A percentile compares a stretch with the other conserved stretches of the same genome.
These are phyloP conservation scores for Sclerotinia spermophila DNA, from an alignment of 2,329 filamentous ascomycete genomes.

Conservation along the genomic window DNA sequence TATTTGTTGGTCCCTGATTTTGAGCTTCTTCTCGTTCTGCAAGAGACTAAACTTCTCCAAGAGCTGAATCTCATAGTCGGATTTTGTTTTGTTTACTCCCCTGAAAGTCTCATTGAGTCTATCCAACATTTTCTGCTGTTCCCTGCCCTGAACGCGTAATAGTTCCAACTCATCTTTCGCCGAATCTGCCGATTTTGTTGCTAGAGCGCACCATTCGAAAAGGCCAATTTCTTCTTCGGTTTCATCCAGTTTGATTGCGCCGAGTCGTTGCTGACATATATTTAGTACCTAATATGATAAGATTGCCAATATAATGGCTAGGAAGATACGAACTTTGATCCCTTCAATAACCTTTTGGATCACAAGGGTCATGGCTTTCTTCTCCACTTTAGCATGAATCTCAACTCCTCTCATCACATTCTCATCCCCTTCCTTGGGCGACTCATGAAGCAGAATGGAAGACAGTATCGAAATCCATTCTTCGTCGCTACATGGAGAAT, in stretches of 20 bases:
- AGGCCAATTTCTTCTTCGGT: constrained; percentile 53
- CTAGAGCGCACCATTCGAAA: constrained; percentile 66
- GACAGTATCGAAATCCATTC: constrained; percentile 65
- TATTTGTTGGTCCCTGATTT: constrained; percentile 70
- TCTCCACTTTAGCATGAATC: constrained; percentile 54
- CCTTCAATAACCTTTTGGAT: constrained; percentile 63
- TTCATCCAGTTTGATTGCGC: constrained; percentile 57
- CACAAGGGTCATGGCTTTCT: constrained; percentile 54
- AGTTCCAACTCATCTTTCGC: constrained; percentile 22
- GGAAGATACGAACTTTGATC: constrained; percentile 56
- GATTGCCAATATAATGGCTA: neutral
- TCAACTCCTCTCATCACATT: constrained; percentile 60
- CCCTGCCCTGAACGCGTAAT: constrained; percentile 42
- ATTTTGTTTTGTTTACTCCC: constrained; percentile 63
- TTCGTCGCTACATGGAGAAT: constrained; percentile 52
- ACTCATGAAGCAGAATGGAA: constrained; percentile 50
- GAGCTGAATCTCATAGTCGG: constrained; percentile 61
- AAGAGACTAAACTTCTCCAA: constrained; percentile 67
- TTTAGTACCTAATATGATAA: constrained; percentile 23
- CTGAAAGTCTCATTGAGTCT: constrained; percentile 61
- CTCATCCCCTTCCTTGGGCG: constrained; percentile 42
- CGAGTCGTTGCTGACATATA: constrained; percentile 60
- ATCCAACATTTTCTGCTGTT: constrained; percentile 53
- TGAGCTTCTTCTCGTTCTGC: constrained; percentile 76
- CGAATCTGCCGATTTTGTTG: constrained; percentile 42